phyloP scores from a whole-genome alignment of 257 asterid genomes.

The Scutellaria baicalensis region DNA sequence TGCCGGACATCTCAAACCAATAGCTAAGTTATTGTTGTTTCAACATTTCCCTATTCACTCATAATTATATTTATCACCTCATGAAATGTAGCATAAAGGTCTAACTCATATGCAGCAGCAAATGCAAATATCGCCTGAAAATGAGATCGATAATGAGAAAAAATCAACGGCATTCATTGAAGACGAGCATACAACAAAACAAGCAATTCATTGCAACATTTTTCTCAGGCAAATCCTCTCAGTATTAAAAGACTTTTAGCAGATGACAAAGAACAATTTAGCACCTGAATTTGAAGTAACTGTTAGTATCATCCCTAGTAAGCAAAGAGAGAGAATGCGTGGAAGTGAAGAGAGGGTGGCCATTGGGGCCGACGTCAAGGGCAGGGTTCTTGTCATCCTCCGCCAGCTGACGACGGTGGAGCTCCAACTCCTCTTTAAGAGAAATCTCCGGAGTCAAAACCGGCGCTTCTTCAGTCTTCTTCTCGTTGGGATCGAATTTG shows the following conservation, averaged over 20 bases:
- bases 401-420: conserved; percentile 64
- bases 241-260: not conserved
- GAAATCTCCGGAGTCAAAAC: conserved; percentile 24
- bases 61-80: not conserved
- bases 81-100: not conserved
- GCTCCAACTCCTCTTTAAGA: conserved; percentile 38
- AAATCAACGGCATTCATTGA: not conserved
- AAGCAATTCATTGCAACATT: not conserved
- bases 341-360: conserved; percentile 69
- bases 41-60: not conserved
- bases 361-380: conserved; percentile 75
- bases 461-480: conserved; percentile 30
- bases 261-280: not conserved
- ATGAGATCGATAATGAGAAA: not conserved
- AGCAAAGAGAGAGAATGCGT: conserved; percentile 50
- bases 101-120: not conserved
- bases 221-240: not conserved
- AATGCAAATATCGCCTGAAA: not conserved
- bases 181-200: not conserved
- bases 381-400: conserved; percentile 64
- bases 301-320: conserved; percentile 40
- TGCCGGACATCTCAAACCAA: not conserved
- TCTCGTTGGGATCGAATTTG: conserved; percentile 32
- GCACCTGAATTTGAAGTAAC: conserved; percentile 74
- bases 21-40: not conserved